Evolutionary conservation across 768 basidiomycete species (phyloP), one percentile per base, ranked within the genome.

Genomic region (Serendipita sp.): DNA sequence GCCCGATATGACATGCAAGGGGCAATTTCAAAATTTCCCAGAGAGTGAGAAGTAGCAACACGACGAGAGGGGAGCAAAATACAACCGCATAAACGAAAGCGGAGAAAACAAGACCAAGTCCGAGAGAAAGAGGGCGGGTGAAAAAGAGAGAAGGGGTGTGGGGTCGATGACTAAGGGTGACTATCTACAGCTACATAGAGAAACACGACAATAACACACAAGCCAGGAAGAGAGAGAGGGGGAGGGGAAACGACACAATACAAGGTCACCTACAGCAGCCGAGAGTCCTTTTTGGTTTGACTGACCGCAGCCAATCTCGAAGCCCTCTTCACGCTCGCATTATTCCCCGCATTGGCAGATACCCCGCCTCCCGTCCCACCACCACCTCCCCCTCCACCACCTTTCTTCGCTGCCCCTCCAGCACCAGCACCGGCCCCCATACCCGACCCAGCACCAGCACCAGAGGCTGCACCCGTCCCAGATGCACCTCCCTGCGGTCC

Each of bases 201-300:
- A 48, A 48, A 20, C n/a, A 48, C 20, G 26, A 48, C 3, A 48
- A 28, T 48, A 17, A 28, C 3, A 28, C 20, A n/a, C n/a, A 48
- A 28, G 45, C n/a, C 3, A 28, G 9, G 45, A 20, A 20, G 45
- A n/a, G n/a, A n/a, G n/a, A n/a, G n/a, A 20, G 26, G 17, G 3
- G 26, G 45, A 17, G 17, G 45, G 20, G 20, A 48, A 48, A 48
- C 4, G n/a, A 17, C 4, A 20, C n/a, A n/a, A n/a, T n/a, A n/a
- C n/a, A n/a, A n/a, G n/a, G 26, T 48, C 45, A 17, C 5, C 26
- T 28, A 89, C 74, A 88, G 81, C 63, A 88, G 70, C 72, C 90
- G 89, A 3, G 79, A 81, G 67, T 90, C 88, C 61, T 87, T 77
- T 69, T 90, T 90, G n/a, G 86, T 84, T 71, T 87, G 85, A 68